Base-by-base conservation (phyloP, 2,329 filamentous ascomycete genomes). In the Botrytis squamosa region DNA sequence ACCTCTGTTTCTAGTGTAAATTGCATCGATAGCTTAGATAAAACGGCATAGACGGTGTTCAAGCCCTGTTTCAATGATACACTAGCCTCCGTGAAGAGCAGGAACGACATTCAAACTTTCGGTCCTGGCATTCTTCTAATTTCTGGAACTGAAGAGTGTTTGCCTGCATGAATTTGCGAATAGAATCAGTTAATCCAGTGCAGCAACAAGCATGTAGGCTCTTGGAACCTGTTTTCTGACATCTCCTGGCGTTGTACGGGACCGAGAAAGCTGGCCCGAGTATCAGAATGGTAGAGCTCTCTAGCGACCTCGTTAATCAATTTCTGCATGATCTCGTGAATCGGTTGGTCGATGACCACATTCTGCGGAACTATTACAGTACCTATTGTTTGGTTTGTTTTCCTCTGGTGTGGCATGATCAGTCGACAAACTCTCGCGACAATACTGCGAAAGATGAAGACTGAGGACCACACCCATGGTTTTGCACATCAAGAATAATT, bases 1-100 rank as follows among this genome's bases (percentile, higher is more conserved):
- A 52, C 52, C 16, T 29, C 52, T 16, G 6, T 18, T 29, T 9
- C 52, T 29, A 3, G 14, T 29, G n/a, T 33, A 18, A 57, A 12
- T 55, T 1, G 3, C 7, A 18, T 57, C 52, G 5, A n/a, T 0
- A 16, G 12, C 12, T 5, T n/a, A 25, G 22, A 52, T 0, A 3
- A 4, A 29, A 29, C 6, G 5, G 25, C n/a, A 29, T 29, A n/a
- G 25, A 18, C 3, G 5, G 52, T 3, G 25, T 16, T 55, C 12
- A 12, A n/a, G 22, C 0, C n/a, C 4, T 20, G 9, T 52, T 52
- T 52, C 49, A 1, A 16, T n/a, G 12, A n/a, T 16, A 14, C 12
- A 4, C 3, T 6, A 16, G 25, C 1, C n/a, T 57, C n/a, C 7
- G 1, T 57, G 7, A 18, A 57, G 12, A 55, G 25, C 5, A n/a